Percentiles rank a stretch among this genome's conserved stretches.
Evolutionary conservation across 1,284 basidiomycete genomes (phyloP).

Genomic region (Trametes versicolor): DNA sequence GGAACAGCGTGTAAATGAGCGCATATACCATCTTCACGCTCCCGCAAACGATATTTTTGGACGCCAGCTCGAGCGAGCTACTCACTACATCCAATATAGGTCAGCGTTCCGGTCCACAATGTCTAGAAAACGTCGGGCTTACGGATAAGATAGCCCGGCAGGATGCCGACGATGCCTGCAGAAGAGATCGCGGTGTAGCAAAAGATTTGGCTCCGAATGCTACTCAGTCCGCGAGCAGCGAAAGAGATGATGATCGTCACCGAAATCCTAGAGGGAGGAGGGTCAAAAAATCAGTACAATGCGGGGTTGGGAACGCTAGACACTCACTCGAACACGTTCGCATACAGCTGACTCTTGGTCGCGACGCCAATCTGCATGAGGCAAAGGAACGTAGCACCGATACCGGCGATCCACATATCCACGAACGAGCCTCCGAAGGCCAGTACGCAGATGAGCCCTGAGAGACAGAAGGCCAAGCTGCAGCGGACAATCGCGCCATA

Average conservation of each 20-base stretch:
- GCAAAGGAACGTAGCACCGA: constrained; percentile 70
- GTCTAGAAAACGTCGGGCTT: constrained; percentile 43
- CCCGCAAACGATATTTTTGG: constrained; percentile 88
- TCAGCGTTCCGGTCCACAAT: background rate
- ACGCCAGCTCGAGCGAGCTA: constrained; percentile 87
- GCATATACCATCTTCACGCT: constrained; percentile 93
- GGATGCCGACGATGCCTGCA: constrained; percentile 81
- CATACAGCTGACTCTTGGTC: constrained; percentile 79
- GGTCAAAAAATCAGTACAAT: background rate
- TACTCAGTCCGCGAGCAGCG: constrained; percentile 79
- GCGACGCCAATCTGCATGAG: constrained; percentile 79
- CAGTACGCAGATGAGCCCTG: constrained; percentile 80
- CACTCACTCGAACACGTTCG: constrained; percentile 89
- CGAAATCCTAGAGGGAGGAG: constrained; percentile 66
- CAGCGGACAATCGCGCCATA: constrained; percentile 71
- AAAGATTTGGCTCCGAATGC: constrained; percentile 77
- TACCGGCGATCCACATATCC: constrained; percentile 84
- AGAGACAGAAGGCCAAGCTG: constrained; percentile 74
- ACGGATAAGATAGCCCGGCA: constrained; percentile 88
- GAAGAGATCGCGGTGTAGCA: constrained; percentile 91
- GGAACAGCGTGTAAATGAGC: constrained; percentile 88
- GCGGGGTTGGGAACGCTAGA: constrained; percentile 13
- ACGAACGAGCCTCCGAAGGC: constrained; percentile 87
- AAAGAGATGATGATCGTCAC: constrained; percentile 86
- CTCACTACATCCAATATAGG: constrained; percentile 65